Conservation (phyloP, 2,329 filamentous ascomycete genomes). For the Cytospora schulzeri region DNA sequence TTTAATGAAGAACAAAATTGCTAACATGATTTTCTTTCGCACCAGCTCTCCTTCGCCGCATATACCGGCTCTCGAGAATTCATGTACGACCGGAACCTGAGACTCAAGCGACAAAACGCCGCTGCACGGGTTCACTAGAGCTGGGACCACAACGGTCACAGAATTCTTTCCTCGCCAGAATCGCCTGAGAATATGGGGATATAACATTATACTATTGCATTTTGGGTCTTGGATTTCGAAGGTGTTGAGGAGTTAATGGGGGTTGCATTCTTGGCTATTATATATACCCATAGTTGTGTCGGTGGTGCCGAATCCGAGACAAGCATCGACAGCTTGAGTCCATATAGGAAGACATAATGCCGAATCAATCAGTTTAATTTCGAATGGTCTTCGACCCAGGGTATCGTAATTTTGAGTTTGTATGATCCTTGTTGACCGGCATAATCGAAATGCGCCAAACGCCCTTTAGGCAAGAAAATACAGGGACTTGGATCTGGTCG, state of each 20-base stretch:
- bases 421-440: no score
- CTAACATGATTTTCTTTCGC: no score
- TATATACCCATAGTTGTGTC: neutral
- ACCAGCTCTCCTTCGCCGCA: slow-evolving; percentile 21
- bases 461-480: no score
- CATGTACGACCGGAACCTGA: slow-evolving; percentile 24
- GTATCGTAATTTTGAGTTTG: no score
- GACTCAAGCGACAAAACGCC: slow-evolving; percentile 23
- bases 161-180: neutral
- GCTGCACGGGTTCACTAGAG: slow-evolving; percentile 11
- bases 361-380: no score
- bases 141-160: neutral
- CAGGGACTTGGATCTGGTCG: no score
- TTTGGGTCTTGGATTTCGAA: neutral
- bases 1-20: no score
- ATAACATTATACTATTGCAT: slow-evolving; percentile 17
- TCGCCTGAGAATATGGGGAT: neutral
- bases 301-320: no score
- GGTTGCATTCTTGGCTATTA: neutral
- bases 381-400: no score
- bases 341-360: no score
- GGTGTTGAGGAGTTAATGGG: neutral
- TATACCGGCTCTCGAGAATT: slow-evolving; percentile 24
- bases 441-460: no score
- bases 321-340: no score